A percentile compares a stretch with the other conserved stretches of the same genome.
Conservation (phyloP, 2,329 filamentous ascomycete genomes). For the Ophidiomyces ophidiicola region DNA sequence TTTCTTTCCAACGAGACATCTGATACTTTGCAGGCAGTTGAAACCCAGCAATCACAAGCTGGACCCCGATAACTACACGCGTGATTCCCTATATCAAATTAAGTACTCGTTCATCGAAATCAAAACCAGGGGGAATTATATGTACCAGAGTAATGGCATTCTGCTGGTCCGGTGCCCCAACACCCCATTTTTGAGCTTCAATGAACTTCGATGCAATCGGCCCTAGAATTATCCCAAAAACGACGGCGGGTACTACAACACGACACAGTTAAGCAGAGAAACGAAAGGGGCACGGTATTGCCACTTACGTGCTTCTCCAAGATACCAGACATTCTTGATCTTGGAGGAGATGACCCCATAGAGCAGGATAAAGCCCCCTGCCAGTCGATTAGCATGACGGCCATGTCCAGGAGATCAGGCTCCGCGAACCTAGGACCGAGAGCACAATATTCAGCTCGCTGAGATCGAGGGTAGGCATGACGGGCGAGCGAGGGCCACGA, state of each 20-base stretch:
- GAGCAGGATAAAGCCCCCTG: constrained; percentile 25
- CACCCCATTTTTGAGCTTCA: constrained; percentile 32
- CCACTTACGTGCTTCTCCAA: constrained; percentile 30
- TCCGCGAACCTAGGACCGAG: constrained; percentile 23
- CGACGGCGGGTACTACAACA: constrained; percentile 41
- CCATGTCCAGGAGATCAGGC: neutral
- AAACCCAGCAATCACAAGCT: constrained; percentile 52
- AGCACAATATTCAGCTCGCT: constrained; percentile 27
- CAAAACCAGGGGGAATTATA: neutral
- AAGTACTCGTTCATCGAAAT: neutral
- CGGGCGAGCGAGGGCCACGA: constrained; percentile 10
- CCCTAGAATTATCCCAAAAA: constrained; percentile 44
- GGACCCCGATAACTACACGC: constrained; percentile 50
- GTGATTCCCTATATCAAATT: constrained; percentile 32
- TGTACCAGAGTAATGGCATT: constrained; percentile 34
- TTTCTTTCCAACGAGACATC: constrained; percentile 39
- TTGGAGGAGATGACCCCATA: constrained; percentile 28
- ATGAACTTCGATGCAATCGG: constrained; percentile 45
- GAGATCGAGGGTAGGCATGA: constrained; percentile 28
- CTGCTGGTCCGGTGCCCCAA: constrained; percentile 23
- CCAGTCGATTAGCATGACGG: neutral
- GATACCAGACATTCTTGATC: constrained; percentile 30
- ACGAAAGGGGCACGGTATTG: neutral
- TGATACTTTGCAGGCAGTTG: constrained; percentile 49
- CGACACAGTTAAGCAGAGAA: neutral